Base-by-base conservation (phyloP, 2,329 filamentous ascomycete genomes). In the Exophiala oligosperma region DNA sequence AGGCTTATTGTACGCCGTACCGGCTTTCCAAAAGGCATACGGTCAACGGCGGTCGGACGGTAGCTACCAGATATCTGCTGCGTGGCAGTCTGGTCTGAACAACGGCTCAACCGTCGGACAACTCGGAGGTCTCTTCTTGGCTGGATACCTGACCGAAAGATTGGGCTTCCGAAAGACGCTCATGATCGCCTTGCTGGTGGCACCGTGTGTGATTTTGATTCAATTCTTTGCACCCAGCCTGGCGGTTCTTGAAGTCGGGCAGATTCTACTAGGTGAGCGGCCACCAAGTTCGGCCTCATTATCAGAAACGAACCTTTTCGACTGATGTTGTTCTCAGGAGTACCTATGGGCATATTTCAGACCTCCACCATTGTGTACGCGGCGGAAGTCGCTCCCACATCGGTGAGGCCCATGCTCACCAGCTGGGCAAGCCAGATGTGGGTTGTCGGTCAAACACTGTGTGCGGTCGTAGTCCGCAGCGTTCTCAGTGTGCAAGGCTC, bases 1-100 rank as follows among this genome's bases (percentile, higher is more conserved):
- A 67, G 91, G 88, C 77, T 92, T 92, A 73, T 91, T 94, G 70
- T 92, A 84, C 76, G 74, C 69, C 63, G 76, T 76, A 54, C 65
- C 67, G 1, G 69, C 71, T 52, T 77, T 76, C 64, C 74, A 74
- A 55, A 64, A 62, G 48, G 75, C 75, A 53, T 77, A 77, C 59
- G 81, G 81, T 14, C 59, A 71, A 0, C 61, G 49, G 2, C 48
- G 51, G 1, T 32, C 23, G 5, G 35, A 63, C 11, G 68, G 68
- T 0, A 63, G 55, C 48, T 71, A 67, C 61, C 56, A 58, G 7
- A 54, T 72, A 4, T 54, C 67, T 3, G 68, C 70, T 1, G 57
- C 66, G n/a, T 72, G 71, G 71, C 70, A 72, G 51, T 62, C 67
- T 0, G 70, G 62, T 3, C 50, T 73, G 11, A 61, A 59, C 24